Conservation (phyloP, 306 rosid genomes). For the Fragaria ananassa region DNA sequence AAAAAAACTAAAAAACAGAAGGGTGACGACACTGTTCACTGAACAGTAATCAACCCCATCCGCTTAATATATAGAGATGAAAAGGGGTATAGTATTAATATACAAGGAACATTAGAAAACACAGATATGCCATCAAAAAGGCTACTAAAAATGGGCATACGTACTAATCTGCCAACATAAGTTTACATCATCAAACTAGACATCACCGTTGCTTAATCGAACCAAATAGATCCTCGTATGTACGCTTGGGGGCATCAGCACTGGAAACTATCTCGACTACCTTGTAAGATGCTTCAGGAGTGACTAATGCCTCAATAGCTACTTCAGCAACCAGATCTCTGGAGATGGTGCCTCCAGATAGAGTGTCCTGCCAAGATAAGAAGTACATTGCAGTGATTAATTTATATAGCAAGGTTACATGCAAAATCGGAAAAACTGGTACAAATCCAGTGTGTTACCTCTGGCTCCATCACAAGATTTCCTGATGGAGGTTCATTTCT, state of each 20-base stretch:
- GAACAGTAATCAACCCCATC: no score
- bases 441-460: constrained; percentile 41
- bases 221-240: constrained; percentile 76
- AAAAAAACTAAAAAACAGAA: no score
- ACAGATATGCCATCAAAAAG: constrained; percentile 31
- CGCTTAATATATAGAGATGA: no score
- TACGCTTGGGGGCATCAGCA: constrained; percentile 66
- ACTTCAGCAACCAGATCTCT: constrained; percentile 94
- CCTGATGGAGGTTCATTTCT: constrained; percentile 85
- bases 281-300: constrained; percentile 79
- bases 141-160: constrained; percentile 13
- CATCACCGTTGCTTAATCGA: constrained; percentile 60
- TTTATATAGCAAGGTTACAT: not conserved
- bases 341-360: constrained; percentile 73
- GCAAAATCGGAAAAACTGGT: not conserved
- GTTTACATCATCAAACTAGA: constrained; percentile 7
- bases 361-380: constrained; percentile 61
- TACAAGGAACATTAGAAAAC: not conserved
- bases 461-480: constrained; percentile 83
- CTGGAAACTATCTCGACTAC: constrained; percentile 86
- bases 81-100: not conserved
- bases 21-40: no score
- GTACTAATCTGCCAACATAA: constrained; percentile 17
- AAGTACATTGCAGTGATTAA: not conserved
- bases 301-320: constrained; percentile 77